Percentiles rank a stretch among this genome's conserved stretches.
Evolutionary conservation across 805 yeast species (phyloP).

Genomic region (Wickerhamomyces bovis): DNA sequence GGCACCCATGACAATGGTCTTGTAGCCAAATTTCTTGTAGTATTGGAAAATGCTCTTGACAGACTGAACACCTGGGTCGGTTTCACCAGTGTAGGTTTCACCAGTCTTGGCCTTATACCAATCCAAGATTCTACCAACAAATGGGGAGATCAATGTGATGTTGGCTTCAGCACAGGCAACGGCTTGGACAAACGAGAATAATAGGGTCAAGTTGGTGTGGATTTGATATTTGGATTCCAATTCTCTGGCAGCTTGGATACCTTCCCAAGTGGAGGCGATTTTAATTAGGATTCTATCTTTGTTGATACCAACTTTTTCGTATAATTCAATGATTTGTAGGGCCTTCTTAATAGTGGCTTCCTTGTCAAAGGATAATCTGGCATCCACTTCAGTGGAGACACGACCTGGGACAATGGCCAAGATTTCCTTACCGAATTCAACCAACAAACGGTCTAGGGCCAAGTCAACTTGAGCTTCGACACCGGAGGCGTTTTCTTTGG

Average conservation of each 20-base stretch:
- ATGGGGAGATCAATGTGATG: conserved; percentile 95
- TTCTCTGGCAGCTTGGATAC: conserved; percentile 97
- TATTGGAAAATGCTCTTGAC: conserved; percentile 90
- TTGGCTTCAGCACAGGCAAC: conserved; percentile 98
- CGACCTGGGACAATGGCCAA: conserved; percentile 96
- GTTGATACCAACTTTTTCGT: conserved; percentile 75
- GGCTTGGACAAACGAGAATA: conserved; percentile 95
- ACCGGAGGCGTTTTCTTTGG: conserved; percentile 54
- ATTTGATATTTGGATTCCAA: conserved; percentile 85
- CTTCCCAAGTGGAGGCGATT: conserved; percentile 98
- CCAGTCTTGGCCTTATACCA: conserved; percentile 97
- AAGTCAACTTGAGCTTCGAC: conserved; percentile 65
- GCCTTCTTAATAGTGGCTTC: conserved; percentile 94
- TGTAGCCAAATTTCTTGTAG: conserved; percentile 94
- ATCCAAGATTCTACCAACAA: conserved; percentile 98
- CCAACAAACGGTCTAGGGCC: conserved; percentile 89
- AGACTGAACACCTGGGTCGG: conserved; percentile 94
- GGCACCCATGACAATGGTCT: conserved; percentile 99
- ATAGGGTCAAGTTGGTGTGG: conserved; percentile 91
- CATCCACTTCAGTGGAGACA: conserved; percentile 98
- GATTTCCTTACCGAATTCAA: conserved; percentile 94
- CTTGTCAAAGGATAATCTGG: conserved; percentile 94
- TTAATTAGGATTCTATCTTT: conserved; percentile 92
- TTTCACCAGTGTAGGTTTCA: conserved; percentile 68
- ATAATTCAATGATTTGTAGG: conserved; percentile 78